Evolutionary conservation across 2,329 filamentous ascomycete species (phyloP).

Genomic region (Clarireedia paspali): DNA sequence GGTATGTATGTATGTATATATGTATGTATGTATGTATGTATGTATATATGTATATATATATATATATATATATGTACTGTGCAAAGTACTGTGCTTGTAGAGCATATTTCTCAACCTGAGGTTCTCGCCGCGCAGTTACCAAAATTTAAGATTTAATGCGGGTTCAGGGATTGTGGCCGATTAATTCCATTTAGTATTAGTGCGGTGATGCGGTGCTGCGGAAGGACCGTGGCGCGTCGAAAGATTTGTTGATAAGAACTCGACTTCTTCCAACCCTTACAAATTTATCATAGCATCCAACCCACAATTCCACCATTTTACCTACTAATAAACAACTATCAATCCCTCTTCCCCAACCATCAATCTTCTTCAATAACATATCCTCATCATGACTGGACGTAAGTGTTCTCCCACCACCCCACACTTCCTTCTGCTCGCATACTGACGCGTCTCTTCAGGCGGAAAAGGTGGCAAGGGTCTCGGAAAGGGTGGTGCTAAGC

Average conservation of each 20-base stretch:
- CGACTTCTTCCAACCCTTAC: conserved; percentile 10
- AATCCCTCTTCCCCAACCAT: conserved; percentile 1
- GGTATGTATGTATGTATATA: too few relatives aligned
- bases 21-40: too few relatives aligned
- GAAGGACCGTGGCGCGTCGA: conserved; percentile 19
- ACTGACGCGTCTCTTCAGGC: conserved; percentile 24
- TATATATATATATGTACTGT: too few relatives aligned
- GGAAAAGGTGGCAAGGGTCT: conserved; percentile 81
- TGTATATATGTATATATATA: too few relatives aligned
- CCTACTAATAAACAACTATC: not conserved
- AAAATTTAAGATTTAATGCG: not conserved
- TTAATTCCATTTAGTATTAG: conserved; percentile 10
- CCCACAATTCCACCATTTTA: not conserved
- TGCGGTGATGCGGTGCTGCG: conserved; percentile 20
- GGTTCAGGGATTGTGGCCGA: conserved; percentile 12
- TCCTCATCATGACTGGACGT: conserved; percentile 51
- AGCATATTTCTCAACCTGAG: too few relatives aligned
- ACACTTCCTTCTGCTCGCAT: not conserved
- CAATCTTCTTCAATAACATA: not conserved
- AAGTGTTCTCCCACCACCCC: conserved; percentile 31
- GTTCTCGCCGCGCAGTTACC: too few relatives aligned
- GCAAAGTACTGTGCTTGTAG: too few relatives aligned
- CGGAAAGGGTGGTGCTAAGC: conserved; percentile 97
- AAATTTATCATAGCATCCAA: conserved; percentile 8
- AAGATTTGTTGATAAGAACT: conserved; percentile 20